A percentile compares a stretch with the other conserved stretches of the same genome.
phyloP scores from a whole-genome alignment of 148 eudicot genomes.

The Fagopyrum tataricum region DNA sequence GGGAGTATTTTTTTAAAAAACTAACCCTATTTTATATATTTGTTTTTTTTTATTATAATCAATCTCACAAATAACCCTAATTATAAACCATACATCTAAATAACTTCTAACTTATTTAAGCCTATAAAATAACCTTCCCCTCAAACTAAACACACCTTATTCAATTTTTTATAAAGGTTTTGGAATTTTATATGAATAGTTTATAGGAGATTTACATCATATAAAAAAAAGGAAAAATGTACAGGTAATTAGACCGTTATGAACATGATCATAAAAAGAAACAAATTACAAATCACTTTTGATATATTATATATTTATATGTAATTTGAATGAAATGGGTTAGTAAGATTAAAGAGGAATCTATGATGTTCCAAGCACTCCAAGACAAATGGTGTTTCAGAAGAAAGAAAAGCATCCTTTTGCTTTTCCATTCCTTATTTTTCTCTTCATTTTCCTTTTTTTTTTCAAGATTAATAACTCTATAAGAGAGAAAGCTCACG shows the following conservation, averaged over 20 bases:
- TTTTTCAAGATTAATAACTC: not conserved
- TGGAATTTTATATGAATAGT: too few species aligned
- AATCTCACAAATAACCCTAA: too few species aligned
- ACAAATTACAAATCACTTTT: not conserved
- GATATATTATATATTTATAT: not conserved
- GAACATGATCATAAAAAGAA: not conserved
- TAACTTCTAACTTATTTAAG: too few species aligned
- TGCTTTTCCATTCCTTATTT: not conserved
- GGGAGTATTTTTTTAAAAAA: too few species aligned
- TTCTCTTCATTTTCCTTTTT: not conserved
- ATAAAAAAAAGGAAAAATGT: not conserved
- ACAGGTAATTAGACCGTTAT: not conserved
- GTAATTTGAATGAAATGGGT: not conserved
- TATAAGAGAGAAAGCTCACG: too few species aligned
- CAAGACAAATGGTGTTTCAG: constrained; percentile 5
- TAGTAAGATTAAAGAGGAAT: constrained; percentile 3
- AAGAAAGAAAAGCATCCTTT: constrained; percentile 10
- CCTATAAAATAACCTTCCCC: too few species aligned
- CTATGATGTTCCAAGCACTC: constrained; percentile 11
- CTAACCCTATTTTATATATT: too few species aligned
- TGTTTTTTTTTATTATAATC: too few species aligned
- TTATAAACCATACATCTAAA: too few species aligned
- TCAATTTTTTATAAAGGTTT: too few species aligned
- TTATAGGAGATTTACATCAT: too few species aligned
- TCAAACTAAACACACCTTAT: too few species aligned